Base-by-base conservation (phyloP, 345 rosid genomes). In the Kernera saxatilis region DNA sequence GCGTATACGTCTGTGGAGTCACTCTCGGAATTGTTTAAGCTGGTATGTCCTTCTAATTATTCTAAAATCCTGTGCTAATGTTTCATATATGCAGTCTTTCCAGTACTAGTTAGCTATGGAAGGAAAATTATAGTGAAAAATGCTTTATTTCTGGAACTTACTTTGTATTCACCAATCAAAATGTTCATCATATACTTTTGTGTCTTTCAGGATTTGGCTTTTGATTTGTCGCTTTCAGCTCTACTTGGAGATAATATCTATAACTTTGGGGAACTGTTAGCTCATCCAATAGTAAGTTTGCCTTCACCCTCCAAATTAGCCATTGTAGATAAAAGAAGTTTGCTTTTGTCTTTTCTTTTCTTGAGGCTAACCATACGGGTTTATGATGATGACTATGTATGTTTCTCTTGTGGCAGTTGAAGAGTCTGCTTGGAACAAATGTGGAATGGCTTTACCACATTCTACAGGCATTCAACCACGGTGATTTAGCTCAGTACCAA, bases 371-470 rank as follows among this genome's bases (percentile, higher is more conserved):
- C 62, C 27, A 9, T 55, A 33, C 43, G 19, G 45, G n/a, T 21
- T 19, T 33, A 33, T 33, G 58, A 52, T 29, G 58, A 12, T 36
- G 64, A 35, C 29, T 66, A 61, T 45, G 40, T 30, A 39, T n/a
- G 14, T 73, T 10, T 71, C 54, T 68, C 26, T 41, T 13, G 17
- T 49, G 71, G 68, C 87, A 94, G 99, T 78, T 94, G 75, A 94
- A 91, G 73, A 85, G 91, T 75, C 91, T 94, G 57, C 72, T 82
- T 54, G 98, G 93, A 44, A 88, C 99, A 25, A 83, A 79, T 65
- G 97, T 91, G 45, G 93, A 91, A 78, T 94, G 99, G 99, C 87
- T 94, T 35, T 89, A 91, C 90, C 84, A 84, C 81, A 89, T 94
- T 72, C 92, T 94, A 57, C 86, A 94, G 64, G 97, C 98, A 39